These are phyloP conservation scores for Millerozyma miso DNA, from an alignment of 805 yeast species.

Conservation along the genomic window DNA sequence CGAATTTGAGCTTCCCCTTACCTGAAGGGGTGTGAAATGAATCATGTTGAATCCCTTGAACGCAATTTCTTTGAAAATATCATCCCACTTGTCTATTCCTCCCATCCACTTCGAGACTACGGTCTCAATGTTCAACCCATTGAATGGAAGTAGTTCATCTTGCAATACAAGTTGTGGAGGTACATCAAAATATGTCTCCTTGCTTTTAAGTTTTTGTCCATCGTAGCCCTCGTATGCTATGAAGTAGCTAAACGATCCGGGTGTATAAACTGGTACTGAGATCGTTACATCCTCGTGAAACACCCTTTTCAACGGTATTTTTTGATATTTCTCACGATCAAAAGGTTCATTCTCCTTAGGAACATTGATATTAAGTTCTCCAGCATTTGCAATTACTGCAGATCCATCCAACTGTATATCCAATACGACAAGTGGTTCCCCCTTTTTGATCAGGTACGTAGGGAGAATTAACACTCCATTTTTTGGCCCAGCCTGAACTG, in stretches of 20 bases:
- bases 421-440: conserved; percentile 46
- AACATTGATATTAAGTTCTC: conserved; percentile 68
- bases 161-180: conserved; percentile 68
- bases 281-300: conserved; percentile 63
- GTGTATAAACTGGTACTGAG: conserved; percentile 56
- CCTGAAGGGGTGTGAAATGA: conserved; percentile 91
- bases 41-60: conserved; percentile 89
- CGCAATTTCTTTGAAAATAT: conserved; percentile 55
- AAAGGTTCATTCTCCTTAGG: conserved; percentile 49
- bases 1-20: conserved; percentile 84
- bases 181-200: conserved; percentile 68
- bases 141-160: conserved; percentile 59
- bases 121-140: conserved; percentile 77
- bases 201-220: conserved; percentile 38
- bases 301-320: conserved; percentile 47
- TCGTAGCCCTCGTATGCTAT: conserved; percentile 47
- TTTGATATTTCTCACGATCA: conserved; percentile 52
- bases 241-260: conserved; percentile 81
- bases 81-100: conserved; percentile 59
- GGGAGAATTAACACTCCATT: conserved; percentile 54
- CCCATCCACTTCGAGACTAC: conserved; percentile 94
- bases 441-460: conserved; percentile 29
- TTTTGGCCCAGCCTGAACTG: conserved; percentile 30
- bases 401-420: conserved; percentile 72
- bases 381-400: conserved; percentile 65